Evolutionary conservation across 129 eudicot genomes (phyloP).

Genomic region (Sambucus nigra): DNA sequence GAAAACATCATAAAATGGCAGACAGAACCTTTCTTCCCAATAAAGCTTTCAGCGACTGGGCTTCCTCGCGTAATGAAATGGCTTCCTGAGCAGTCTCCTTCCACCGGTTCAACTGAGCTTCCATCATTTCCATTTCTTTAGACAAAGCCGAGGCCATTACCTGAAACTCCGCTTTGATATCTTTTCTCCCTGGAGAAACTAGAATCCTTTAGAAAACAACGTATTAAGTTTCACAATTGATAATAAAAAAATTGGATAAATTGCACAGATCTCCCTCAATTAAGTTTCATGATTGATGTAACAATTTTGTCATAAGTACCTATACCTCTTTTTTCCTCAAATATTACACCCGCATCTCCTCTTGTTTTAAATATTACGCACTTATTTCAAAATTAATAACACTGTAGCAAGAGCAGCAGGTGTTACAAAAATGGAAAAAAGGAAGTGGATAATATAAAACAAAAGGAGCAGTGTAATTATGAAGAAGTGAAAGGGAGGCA

Average conservation of each 20-base stretch:
- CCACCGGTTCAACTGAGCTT: slow-evolving; percentile 80
- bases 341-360: too few relatives aligned
- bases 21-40: slow-evolving; percentile 49
- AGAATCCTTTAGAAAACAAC: slow-evolving; percentile 9
- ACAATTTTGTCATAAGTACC: too few relatives aligned
- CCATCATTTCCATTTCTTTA: slow-evolving; percentile 87
- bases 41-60: slow-evolving; percentile 49
- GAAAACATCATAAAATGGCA: background rate
- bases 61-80: slow-evolving; percentile 48
- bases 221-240: slow-evolving; percentile 1
- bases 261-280: too few relatives aligned
- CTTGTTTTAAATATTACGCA: too few relatives aligned
- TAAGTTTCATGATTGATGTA: too few relatives aligned
- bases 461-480: too few relatives aligned
- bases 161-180: slow-evolving; percentile 75
- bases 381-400: too few relatives aligned
- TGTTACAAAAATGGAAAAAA: too few relatives aligned
- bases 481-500: too few relatives aligned
- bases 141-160: slow-evolving; percentile 88
- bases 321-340: too few relatives aligned
- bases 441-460: too few relatives aligned
- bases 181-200: slow-evolving; percentile 56
- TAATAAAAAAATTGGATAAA: background rate
- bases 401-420: too few relatives aligned
- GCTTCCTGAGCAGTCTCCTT: slow-evolving; percentile 69